Conservation (phyloP, 495 filamentous ascomycete genomes). For the Achaetomiella virescens region DNA sequence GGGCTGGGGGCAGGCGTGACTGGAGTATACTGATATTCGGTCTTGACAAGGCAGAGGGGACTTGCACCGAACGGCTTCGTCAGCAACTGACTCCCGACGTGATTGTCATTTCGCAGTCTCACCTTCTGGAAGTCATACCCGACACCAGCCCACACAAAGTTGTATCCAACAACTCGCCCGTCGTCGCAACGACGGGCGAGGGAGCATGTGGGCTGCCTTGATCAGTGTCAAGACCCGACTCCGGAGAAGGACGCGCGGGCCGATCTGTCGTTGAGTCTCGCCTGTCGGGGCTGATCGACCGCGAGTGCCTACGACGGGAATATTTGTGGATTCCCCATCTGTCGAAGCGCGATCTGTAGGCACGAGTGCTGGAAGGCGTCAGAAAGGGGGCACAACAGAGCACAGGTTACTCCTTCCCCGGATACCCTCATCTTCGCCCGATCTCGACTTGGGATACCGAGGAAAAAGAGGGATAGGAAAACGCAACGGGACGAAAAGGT, state of each 20-base stretch:
- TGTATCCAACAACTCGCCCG: not conserved
- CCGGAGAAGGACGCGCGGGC: constrained; percentile 1
- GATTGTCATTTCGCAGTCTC: not conserved
- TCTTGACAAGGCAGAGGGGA: not conserved
- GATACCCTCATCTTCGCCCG: no score
- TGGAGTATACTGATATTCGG: constrained; percentile 1
- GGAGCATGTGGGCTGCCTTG: not conserved
- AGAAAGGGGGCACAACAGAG: not conserved
- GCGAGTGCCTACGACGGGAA: constrained; percentile 30
- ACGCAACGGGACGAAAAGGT: not conserved
- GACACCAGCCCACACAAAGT: not conserved
- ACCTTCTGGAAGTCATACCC: not conserved
- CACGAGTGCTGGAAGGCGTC: constrained; percentile 26
- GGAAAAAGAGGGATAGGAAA: not conserved
- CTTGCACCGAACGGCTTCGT: not conserved
- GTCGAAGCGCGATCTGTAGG: constrained; percentile 41
- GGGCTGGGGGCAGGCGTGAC: constrained; percentile 3
- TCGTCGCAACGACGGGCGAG: not conserved
- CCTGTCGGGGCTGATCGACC: constrained; percentile 6
- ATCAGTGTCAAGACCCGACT: not conserved
- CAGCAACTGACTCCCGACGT: not conserved
- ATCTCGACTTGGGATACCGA: not conserved
- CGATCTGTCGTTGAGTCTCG: constrained; percentile 7
- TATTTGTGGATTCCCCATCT: constrained; percentile 43
- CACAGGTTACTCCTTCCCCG: no score